Evolutionary conservation across 176 grass and related monocot genomes (phyloP).

Genomic region (Pontederia crassipes): DNA sequence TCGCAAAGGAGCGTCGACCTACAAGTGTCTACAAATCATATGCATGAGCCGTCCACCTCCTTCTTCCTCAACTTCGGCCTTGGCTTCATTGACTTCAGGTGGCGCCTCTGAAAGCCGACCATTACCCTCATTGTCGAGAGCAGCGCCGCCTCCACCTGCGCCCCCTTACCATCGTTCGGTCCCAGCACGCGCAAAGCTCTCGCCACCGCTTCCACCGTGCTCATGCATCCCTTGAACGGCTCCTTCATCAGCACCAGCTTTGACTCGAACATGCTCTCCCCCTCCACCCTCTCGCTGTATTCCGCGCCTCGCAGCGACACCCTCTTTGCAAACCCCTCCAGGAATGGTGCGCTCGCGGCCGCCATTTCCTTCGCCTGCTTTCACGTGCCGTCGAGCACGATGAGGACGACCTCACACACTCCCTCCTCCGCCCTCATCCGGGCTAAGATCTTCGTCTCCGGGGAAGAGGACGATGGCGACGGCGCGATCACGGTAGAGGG

Average conservation of each 20-base stretch:
- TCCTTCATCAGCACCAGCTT: conserved; percentile 68
- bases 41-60: no score
- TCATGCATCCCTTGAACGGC: conserved; percentile 66
- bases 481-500: conserved; percentile 6
- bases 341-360: conserved; percentile 51
- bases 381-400: conserved; percentile 84
- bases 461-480: conserved; percentile 54
- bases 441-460: conserved; percentile 33
- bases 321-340: conserved; percentile 31
- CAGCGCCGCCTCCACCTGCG: conserved; percentile 40
- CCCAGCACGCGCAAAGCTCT: conserved; percentile 75
- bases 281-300: conserved; percentile 18
- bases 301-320: conserved; percentile 51
- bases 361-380: conserved; percentile 76
- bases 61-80: conserved; percentile 51
- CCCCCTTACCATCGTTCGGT: conserved; percentile 29
- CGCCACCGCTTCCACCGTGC: conserved; percentile 66
- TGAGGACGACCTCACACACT: conserved; percentile 31
- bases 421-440: conserved; percentile 27
- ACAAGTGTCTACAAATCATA: no score
- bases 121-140: conserved; percentile 49
- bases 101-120: conserved; percentile 56
- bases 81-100: conserved; percentile 34
- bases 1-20: no score
- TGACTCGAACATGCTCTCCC: conserved; percentile 70